A percentile compares a stretch with the other conserved stretches of the same genome.
phyloP scores from a whole-genome alignment of 306 rosid species.

The Fagus crenata region DNA sequence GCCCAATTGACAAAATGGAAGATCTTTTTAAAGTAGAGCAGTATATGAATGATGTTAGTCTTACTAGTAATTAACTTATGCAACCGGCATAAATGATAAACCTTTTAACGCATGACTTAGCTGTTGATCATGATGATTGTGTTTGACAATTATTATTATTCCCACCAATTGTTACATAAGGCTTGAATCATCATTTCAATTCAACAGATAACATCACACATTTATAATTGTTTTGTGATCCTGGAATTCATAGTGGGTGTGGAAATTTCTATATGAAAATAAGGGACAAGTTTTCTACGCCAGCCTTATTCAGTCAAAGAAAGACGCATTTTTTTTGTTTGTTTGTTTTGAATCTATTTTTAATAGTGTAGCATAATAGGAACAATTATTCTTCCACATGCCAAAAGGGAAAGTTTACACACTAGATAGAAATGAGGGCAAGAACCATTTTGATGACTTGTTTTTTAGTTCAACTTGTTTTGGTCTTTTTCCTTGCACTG shows the following conservation, averaged over 20 bases:
- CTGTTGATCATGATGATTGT: not conserved
- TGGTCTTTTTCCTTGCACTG: not conserved
- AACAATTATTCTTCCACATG: not conserved
- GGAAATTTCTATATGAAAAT: not conserved
- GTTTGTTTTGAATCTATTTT: not conserved
- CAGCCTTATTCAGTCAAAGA: slow-evolving; percentile 1
- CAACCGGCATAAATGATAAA: not conserved
- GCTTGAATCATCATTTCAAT: not conserved
- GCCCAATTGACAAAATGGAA: not conserved
- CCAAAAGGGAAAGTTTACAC: not conserved
- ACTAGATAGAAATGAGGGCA: not conserved
- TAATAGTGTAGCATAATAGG: not conserved
- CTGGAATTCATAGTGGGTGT: not conserved
- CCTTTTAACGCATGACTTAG: not conserved
- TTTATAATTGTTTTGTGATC: not conserved
- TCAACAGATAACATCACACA: not conserved
- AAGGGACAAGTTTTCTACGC: not conserved
- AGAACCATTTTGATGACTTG: not conserved
- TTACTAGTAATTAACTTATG: not conserved
- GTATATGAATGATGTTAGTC: not conserved
- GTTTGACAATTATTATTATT: not conserved
- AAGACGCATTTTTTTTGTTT: not conserved
- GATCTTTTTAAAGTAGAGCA: not conserved
- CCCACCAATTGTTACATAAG: not conserved
- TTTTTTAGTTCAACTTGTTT: not conserved